Conservation (phyloP, 768 basidiomycete genomes). For the Podaxis sp. region DNA sequence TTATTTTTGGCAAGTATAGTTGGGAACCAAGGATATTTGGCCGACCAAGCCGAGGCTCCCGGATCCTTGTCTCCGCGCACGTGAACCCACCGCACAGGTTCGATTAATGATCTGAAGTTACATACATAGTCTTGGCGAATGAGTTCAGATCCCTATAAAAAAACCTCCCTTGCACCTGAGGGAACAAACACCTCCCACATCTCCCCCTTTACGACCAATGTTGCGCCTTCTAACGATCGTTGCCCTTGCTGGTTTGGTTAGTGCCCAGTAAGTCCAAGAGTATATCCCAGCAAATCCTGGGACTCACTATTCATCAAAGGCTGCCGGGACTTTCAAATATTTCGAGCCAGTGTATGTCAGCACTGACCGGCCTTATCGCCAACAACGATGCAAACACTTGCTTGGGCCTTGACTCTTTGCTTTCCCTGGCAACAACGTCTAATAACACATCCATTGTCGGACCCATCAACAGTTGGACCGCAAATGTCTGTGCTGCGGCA, state of each 20-base stretch:
- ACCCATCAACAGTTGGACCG: conserved; percentile 60
- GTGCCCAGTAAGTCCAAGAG: conserved; percentile 40
- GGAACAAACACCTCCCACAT: neutral
- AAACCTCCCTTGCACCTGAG: neutral
- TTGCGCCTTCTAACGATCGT: conserved; percentile 27
- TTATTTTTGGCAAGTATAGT: neutral
- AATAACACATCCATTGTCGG: conserved; percentile 39
- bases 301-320: conserved; percentile 16
- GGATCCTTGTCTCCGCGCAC: neutral
- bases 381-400: conserved; percentile 46
- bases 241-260: conserved; percentile 24
- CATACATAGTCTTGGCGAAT: neutral
- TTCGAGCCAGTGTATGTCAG: conserved; percentile 47
- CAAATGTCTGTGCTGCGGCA: conserved; percentile 47
- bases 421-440: conserved; percentile 32
- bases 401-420: conserved; percentile 46
- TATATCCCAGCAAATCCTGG: neutral
- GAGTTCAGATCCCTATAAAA: neutral
- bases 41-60: neutral
- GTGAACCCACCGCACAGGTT: neutral
- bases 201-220: conserved; percentile 18
- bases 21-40: neutral
- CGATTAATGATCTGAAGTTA: neutral
- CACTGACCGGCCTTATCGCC: conserved; percentile 44
- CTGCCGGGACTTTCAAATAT: conserved; percentile 25